phyloP scores from a whole-genome alignment of 2,329 filamentous ascomycete species.

The Botrytis tulipae region DNA sequence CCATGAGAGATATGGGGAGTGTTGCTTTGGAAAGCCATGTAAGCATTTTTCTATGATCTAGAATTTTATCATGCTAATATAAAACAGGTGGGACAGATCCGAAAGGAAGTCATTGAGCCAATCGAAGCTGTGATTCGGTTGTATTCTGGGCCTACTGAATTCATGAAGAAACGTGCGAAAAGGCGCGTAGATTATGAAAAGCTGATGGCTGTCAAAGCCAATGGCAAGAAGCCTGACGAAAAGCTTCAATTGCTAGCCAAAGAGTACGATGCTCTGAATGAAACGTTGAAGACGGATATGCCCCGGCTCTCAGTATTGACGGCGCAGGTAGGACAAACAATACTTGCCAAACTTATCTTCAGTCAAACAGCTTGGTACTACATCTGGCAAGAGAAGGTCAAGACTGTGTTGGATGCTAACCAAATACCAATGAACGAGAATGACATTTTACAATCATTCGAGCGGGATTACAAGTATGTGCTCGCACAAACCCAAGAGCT shows the following conservation, averaged over 20 bases:
- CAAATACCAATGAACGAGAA: constrained; percentile 63
- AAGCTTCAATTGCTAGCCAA: constrained; percentile 82
- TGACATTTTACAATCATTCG: constrained; percentile 76
- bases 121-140: constrained; percentile 75
- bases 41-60: constrained; percentile 40
- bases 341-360: constrained; percentile 77
- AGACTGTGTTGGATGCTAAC: constrained; percentile 66
- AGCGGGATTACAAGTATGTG: constrained; percentile 72
- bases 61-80: constrained; percentile 23
- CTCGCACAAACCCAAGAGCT: constrained; percentile 70
- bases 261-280: constrained; percentile 80
- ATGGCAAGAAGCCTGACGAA: constrained; percentile 82
- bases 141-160: constrained; percentile 78
- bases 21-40: constrained; percentile 83
- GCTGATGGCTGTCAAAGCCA: constrained; percentile 71
- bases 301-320: constrained; percentile 80
- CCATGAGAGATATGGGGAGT: constrained; percentile 80
- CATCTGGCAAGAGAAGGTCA: constrained; percentile 81
- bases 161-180: constrained; percentile 94
- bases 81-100: constrained; percentile 59
- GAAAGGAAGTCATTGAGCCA: constrained; percentile 80
- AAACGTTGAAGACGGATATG: constrained; percentile 88
- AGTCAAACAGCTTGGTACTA: constrained; percentile 82
- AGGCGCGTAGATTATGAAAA: constrained; percentile 86
- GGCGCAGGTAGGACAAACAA: constrained; percentile 78